Evolutionary conservation across 805 yeast genomes (phyloP), one percentile per base, ranked within the genome.

Genomic region (Saturnispora silvae): DNA sequence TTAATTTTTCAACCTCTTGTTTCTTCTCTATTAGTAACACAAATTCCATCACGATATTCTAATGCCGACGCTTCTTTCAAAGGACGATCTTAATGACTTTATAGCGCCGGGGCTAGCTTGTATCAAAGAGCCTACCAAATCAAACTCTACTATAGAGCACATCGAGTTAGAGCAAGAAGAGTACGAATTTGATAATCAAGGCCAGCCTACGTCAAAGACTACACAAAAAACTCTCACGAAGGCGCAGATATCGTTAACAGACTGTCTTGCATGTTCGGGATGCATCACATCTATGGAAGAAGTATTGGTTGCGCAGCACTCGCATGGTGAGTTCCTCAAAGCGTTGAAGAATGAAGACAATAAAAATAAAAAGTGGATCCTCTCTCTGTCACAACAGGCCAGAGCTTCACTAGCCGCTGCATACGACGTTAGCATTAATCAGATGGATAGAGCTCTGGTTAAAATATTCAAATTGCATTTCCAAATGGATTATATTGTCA

Each of bases 251-350:
- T 81, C 92, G 2, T 61, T 92, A 35, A 78, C 86, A 15, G 98
- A 92, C 62, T 92, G 98, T 59, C 64, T 92, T 37, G 98, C 98
- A 0, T 92, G 98, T 53, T 77, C 94, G 7, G 98, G 98, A 1
- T 92, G 98, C 57, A 85, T 92, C 38, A 92, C 98, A 0, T 82
- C 95, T 4, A 94, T 96, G n/a, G 98, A 92, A 54, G 95, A 89
- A 44, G 85, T 92, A 5, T 62, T 92, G 32, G 81, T 92, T 28
- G 84, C 95, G 2, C 79, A 84, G 46, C 98, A 92, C 55, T 82
- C 94, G 27, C 94, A 87, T 49, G 73, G 72, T 17, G 87, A 87
- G 48, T 67, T 92, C 33, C 46, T 86, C 18, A 70, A 71, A 33
- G 80, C 77, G 19, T 52, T 83, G 45, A 60, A 63, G 20, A 47